Conservation (phyloP, 106 monocot species). For the Agapanthus africanus region DNA sequence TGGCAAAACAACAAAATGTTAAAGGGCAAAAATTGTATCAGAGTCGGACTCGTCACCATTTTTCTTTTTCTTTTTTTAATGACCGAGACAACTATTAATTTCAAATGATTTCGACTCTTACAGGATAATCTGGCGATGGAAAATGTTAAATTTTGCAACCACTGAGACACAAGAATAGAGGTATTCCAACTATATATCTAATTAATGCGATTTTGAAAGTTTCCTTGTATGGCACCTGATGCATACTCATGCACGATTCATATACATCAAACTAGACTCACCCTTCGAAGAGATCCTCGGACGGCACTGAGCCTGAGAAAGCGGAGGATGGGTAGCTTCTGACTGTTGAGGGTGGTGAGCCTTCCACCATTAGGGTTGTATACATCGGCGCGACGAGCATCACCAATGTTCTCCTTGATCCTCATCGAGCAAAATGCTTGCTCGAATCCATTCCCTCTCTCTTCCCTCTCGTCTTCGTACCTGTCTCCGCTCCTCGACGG, state of each 20-base stretch:
- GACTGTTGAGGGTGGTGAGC: constrained; percentile 33
- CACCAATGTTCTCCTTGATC: constrained; percentile 37
- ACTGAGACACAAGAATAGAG: too few relatives aligned
- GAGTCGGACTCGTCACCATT: too few relatives aligned
- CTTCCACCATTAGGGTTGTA: constrained; percentile 28
- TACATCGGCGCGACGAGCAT: constrained; percentile 30
- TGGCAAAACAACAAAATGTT: neutral
- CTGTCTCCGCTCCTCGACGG: neutral
- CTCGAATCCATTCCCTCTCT: constrained; percentile 34
- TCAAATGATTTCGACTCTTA: too few relatives aligned
- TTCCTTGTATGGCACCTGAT: too few relatives aligned
- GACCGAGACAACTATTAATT: too few relatives aligned
- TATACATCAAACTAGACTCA: neutral
- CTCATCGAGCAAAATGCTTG: constrained; percentile 42
- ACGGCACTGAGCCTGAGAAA: constrained; percentile 27
- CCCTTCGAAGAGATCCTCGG: constrained; percentile 12
- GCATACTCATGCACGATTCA: neutral
- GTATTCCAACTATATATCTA: too few relatives aligned
- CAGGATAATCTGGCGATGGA: too few relatives aligned
- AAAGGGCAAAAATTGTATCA: too few relatives aligned
- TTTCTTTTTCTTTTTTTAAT: too few relatives aligned
- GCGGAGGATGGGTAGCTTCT: constrained; percentile 46
- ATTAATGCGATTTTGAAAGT: too few relatives aligned
- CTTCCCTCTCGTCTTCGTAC: neutral
- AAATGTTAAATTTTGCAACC: too few relatives aligned